These are phyloP conservation scores for Neurospora sp. DNA, from an alignment of 495 filamentous ascomycete species.

Conservation along the genomic window DNA sequence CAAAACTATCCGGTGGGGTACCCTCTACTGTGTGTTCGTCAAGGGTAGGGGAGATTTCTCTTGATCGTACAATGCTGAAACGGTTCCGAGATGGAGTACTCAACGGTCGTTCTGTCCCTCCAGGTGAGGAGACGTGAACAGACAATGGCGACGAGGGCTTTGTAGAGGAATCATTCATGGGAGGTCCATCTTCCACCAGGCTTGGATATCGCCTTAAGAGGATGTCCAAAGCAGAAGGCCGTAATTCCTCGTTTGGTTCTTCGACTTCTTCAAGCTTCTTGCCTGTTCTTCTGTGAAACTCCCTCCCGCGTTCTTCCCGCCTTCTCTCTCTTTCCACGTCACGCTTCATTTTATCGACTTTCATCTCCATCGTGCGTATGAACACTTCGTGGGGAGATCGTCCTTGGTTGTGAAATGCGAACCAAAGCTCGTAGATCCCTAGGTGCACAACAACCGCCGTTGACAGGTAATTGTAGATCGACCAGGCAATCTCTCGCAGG, in stretches of 20 bases:
- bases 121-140: not conserved
- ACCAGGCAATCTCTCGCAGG: constrained; percentile 9
- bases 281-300: not conserved
- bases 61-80: not conserved
- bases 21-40: not conserved
- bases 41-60: not conserved
- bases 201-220: too few species aligned
- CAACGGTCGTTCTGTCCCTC: not conserved
- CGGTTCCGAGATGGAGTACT: not conserved
- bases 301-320: not conserved
- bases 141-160: too few species aligned
- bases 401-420: not conserved
- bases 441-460: constrained; percentile 2
- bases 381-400: not conserved
- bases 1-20: not conserved
- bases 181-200: too few species aligned
- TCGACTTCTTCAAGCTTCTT: not conserved
- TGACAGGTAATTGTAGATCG: constrained; percentile 2
- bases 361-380: not conserved
- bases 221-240: too few species aligned
- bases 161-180: too few species aligned
- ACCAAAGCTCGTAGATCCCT: constrained; percentile 15
- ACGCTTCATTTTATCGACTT: not conserved
- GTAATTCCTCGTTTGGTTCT: too few species aligned
- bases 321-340: not conserved